phyloP scores from a whole-genome alignment of 2,329 filamentous ascomycete genomes.

The Lachnum nothofagi region DNA sequence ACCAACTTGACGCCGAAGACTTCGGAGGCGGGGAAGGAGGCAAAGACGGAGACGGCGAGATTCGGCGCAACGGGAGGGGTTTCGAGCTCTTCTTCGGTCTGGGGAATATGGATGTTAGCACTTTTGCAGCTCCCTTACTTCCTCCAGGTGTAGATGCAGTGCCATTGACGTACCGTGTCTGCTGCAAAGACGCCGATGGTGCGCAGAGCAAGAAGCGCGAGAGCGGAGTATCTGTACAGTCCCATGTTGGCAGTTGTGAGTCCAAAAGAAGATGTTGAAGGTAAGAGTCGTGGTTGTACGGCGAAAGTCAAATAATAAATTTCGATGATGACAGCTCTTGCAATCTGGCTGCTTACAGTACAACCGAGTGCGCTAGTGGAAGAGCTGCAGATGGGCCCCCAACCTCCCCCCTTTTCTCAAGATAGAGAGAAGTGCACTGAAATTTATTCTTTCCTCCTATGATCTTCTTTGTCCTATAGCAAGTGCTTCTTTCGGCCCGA shows the following conservation, averaged over 20 bases:
- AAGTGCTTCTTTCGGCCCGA: no score
- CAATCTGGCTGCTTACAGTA: background rate
- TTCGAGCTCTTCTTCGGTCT: slow-evolving; percentile 26
- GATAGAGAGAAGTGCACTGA: no score
- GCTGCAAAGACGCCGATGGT: slow-evolving; percentile 58
- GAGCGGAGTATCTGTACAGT: slow-evolving; percentile 64
- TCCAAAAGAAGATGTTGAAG: background rate
- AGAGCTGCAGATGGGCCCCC: no score
- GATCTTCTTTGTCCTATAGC: no score
- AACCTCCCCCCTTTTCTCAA: no score
- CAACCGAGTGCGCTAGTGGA: background rate
- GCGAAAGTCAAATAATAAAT: background rate
- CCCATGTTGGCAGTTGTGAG: slow-evolving; percentile 54
- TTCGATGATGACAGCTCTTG: background rate
- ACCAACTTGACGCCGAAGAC: slow-evolving; percentile 93
- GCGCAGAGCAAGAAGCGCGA: slow-evolving; percentile 67
- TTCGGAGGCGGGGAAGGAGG: slow-evolving; percentile 58
- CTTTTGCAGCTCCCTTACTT: background rate
- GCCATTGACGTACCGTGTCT: slow-evolving; percentile 45
- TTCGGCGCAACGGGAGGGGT: slow-evolving; percentile 35
- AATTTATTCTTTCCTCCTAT: no score
- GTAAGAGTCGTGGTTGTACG: background rate
- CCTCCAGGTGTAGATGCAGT: slow-evolving; percentile 9
- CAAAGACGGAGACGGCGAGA: slow-evolving; percentile 60
- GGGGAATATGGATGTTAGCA: slow-evolving; percentile 11